Percentiles rank a stretch among this genome's conserved stretches.
phyloP scores from a whole-genome alignment of 257 asterid species.

The Salvia rosmarinus region DNA sequence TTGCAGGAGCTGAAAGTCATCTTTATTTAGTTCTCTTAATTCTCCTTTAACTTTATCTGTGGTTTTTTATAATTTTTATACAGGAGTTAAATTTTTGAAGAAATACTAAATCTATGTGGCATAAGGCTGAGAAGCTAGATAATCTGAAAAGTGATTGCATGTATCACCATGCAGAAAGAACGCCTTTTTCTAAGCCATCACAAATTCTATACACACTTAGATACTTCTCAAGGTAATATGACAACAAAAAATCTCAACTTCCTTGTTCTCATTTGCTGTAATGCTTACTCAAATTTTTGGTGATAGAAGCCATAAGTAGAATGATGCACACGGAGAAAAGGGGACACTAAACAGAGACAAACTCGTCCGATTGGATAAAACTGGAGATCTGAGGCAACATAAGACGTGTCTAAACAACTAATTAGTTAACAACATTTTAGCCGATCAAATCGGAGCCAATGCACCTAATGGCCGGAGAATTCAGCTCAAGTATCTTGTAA shows the following conservation, averaged over 20 bases:
- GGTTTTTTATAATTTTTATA: background rate
- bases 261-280: background rate
- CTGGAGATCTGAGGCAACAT: background rate
- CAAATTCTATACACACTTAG: background rate
- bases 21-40: background rate
- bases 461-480: background rate
- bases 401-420: background rate
- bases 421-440: background rate
- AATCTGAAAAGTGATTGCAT: background rate
- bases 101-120: constrained; percentile 1
- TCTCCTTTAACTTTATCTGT: background rate
- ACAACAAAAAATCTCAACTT: background rate
- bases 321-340: background rate
- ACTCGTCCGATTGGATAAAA: background rate
- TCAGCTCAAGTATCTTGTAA: constrained; percentile 9
- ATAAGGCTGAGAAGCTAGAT: constrained; percentile 24
- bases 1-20: background rate
- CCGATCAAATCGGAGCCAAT: constrained; percentile 7
- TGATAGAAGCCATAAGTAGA: background rate
- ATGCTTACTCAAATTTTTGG: background rate
- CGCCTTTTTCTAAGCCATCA: background rate
- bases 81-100: background rate
- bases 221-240: background rate
- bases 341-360: background rate
- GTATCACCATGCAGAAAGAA: background rate